Evolutionary conservation across 495 filamentous ascomycete species (phyloP).

Genomic region (Trichocladium antarcticum): DNA sequence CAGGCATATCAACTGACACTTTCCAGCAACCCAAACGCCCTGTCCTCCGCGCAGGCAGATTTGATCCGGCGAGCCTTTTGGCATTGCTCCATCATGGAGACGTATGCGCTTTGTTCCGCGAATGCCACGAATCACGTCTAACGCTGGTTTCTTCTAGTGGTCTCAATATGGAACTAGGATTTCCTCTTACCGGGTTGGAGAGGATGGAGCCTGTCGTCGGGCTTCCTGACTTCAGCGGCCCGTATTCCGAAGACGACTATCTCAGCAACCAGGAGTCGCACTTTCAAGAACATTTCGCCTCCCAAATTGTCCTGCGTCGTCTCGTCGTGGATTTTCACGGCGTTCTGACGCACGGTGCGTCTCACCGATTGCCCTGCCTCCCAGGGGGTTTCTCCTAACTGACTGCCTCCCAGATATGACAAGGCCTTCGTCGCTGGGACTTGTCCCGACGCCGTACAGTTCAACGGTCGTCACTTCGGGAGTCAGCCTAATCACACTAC

Average conservation of each 20-base stretch:
- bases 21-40: constrained; percentile 35
- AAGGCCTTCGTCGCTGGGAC: neutral
- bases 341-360: constrained; percentile 39
- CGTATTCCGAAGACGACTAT: constrained; percentile 38
- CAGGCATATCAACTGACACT: constrained; percentile 5
- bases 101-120: constrained; percentile 23
- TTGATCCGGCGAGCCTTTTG: constrained; percentile 46
- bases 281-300: constrained; percentile 46
- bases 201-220: constrained; percentile 40
- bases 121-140: neutral
- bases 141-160: constrained; percentile 22
- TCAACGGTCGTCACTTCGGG: neutral
- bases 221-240: constrained; percentile 41
- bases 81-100: constrained; percentile 50
- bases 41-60: constrained; percentile 38
- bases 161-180: constrained; percentile 45
- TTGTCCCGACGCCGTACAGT: constrained; percentile 1
- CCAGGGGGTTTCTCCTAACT: neutral
- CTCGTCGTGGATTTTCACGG: constrained; percentile 41
- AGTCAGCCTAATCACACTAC: constrained; percentile 27
- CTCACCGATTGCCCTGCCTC: neutral
- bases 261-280: constrained; percentile 40
- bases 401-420: neutral
- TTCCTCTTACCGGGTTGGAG: constrained; percentile 43
- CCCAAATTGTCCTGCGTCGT: constrained; percentile 46